Base-by-base conservation (phyloP, 345 rosid species). In the Luvunga scandens region DNA sequence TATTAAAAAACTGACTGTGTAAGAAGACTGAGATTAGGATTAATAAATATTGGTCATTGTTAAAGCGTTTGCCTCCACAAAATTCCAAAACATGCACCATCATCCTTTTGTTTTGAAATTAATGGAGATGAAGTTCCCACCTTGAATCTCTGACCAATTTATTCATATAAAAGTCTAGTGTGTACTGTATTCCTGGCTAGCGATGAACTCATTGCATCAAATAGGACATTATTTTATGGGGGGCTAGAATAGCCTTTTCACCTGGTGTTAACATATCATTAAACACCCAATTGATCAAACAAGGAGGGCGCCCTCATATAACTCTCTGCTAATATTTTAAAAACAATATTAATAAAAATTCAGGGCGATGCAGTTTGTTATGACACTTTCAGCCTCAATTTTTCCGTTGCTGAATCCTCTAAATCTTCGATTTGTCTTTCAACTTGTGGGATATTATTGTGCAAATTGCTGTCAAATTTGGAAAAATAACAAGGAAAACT, bases 71-170 rank as follows among this genome's bases (percentile, higher is more conserved):
- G 72, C 81, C 84, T 72, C 71, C 88, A 82, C 66, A 83, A 81
- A 80, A 75, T 63, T 83, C 88, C 89, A 84, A 84, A 86, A 36
- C 66, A 36, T 66, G 69, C 68, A 79, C 4, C 79, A 65, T 62
- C 82, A 78, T 68, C 83, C 38, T 75, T 69, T 8, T 63, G 24
- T 63, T 74, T 64, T 59, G 70, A 69, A 80, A 25, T 24, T 33
- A 48, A 45, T 16, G 34, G 73, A 22, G 38, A 78, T 74, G 69
- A 75, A 71, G 78, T 79, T 75, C 75, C 80, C 31, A 80, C 63
- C 77, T 75, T 76, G 50, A 73, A 75, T 83, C 83, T 82, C 84
- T 81, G 86, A 81, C 80, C 82, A 74, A 21, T 76, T 72, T 60
- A 38, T 71, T 71, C 78, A 78, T 78, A 64, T 19, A 45, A 68